Evolutionary conservation across 345 rosid genomes (phyloP).

Genomic region (Toxicodendron radicans): DNA sequence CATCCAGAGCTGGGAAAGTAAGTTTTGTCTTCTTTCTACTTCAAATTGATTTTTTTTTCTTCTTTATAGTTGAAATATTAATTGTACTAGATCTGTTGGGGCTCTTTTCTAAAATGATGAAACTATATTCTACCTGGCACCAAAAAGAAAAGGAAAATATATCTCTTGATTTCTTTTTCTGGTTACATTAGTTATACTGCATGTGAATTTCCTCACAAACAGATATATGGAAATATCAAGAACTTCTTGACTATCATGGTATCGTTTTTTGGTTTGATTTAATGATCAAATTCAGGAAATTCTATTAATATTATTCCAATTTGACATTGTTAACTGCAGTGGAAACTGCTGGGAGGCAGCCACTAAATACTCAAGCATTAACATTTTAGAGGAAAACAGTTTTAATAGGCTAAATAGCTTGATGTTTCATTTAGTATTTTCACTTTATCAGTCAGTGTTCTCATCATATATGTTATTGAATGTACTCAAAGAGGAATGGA

Average conservation of each 20-base stretch:
- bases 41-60: neutral
- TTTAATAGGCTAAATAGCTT: neutral
- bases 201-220: neutral
- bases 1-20: constrained; percentile 89
- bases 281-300: neutral
- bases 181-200: neutral
- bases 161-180: neutral
- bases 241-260: too few species aligned
- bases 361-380: neutral
- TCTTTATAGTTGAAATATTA: neutral
- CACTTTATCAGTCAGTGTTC: neutral
- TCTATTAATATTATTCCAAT: neutral
- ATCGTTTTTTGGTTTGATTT: neutral
- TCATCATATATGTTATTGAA: neutral
- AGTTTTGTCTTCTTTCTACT: constrained; percentile 17
- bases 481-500: constrained; percentile 4
- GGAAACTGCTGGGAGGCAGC: neutral
- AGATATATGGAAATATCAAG: too few species aligned
- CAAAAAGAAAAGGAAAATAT: neutral
- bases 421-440: neutral
- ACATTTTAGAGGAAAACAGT: neutral
- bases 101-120: neutral
- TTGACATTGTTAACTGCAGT: neutral
- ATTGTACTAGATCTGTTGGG: neutral
- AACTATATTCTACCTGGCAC: neutral